Percentiles rank a stretch among this genome's conserved stretches.
phyloP scores from a whole-genome alignment of 345 rosid species.

The Eucalyptus erythrocorys region DNA sequence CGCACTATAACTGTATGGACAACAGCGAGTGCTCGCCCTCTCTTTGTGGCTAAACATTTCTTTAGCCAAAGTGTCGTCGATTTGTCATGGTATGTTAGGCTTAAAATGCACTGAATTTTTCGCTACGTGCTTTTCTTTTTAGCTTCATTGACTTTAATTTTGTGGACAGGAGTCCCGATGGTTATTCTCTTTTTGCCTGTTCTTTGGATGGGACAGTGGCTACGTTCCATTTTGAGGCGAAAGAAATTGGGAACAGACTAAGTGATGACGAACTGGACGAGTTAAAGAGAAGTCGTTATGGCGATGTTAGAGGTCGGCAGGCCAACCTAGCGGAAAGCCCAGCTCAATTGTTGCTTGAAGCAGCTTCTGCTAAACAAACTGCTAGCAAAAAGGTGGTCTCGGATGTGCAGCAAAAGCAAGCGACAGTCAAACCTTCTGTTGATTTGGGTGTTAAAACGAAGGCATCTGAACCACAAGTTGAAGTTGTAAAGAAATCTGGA shows the following conservation, averaged over 20 bases:
- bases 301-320: slow-evolving; percentile 90
- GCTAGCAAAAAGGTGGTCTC: slow-evolving; percentile 44
- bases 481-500: slow-evolving; percentile 33
- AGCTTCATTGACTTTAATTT: background rate
- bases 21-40: slow-evolving; percentile 93
- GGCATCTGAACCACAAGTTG: slow-evolving; percentile 43
- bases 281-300: slow-evolving; percentile 84
- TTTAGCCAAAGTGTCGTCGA: slow-evolving; percentile 97
- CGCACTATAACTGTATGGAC: slow-evolving; percentile 99
- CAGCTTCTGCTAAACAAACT: slow-evolving; percentile 69
- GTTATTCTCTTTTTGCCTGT: slow-evolving; percentile 92
- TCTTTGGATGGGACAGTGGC: slow-evolving; percentile 98
- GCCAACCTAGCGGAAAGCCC: slow-evolving; percentile 91
- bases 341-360: slow-evolving; percentile 91
- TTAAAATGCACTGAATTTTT: background rate
- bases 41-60: slow-evolving; percentile 97
- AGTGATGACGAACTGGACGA: slow-evolving; percentile 79
- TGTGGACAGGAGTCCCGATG: slow-evolving; percentile 88
- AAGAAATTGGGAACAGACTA: slow-evolving; percentile 71
- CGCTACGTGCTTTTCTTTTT: background rate
- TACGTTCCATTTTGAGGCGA: slow-evolving; percentile 73
- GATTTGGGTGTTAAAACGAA: slow-evolving; percentile 31
- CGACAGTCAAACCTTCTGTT: slow-evolving; percentile 39
- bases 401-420: slow-evolving; percentile 48
- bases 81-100: slow-evolving; percentile 69